Evolutionary conservation across 495 filamentous ascomycete genomes (phyloP).

Genomic region (Podospora sp.): DNA sequence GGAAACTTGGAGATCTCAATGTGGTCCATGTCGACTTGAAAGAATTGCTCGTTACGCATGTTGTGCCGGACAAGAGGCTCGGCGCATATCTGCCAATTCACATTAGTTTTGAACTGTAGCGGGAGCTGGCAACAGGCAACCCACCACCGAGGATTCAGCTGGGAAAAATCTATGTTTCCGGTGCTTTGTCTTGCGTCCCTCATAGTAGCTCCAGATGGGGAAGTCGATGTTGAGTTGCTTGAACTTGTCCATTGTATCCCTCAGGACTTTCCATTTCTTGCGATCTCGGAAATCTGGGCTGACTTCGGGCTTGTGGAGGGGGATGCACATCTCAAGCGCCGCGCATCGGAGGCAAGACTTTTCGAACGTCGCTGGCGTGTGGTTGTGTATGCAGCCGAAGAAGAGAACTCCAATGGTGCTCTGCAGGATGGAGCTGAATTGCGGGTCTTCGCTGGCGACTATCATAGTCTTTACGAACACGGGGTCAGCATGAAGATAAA

Average conservation of each 20-base stretch:
- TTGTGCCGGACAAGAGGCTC: conserved; percentile 1
- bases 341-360: conserved; percentile 6
- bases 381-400: conserved; percentile 12
- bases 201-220: conserved; percentile 9
- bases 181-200: not conserved
- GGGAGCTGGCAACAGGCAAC: too few species aligned
- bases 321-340: conserved; percentile 4
- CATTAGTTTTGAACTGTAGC: not conserved
- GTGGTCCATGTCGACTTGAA: conserved; percentile 9
- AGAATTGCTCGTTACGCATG: not conserved
- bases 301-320: conserved; percentile 1
- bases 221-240: not conserved
- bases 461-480: not conserved
- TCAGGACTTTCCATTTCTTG: not conserved
- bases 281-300: not conserved
- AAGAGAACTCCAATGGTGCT: conserved; percentile 13
- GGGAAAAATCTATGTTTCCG: too few species aligned
- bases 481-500: not conserved
- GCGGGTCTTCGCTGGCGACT: not conserved
- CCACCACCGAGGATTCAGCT: too few species aligned
- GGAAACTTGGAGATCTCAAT: conserved; percentile 7
- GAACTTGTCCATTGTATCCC: conserved; percentile 8
- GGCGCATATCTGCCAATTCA: not conserved
- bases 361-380: conserved; percentile 6
- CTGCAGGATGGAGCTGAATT: not conserved